These are phyloP conservation scores for Calonectria pauciramosa DNA, from an alignment of 2,329 filamentous ascomycete genomes.

Conservation along the genomic window DNA sequence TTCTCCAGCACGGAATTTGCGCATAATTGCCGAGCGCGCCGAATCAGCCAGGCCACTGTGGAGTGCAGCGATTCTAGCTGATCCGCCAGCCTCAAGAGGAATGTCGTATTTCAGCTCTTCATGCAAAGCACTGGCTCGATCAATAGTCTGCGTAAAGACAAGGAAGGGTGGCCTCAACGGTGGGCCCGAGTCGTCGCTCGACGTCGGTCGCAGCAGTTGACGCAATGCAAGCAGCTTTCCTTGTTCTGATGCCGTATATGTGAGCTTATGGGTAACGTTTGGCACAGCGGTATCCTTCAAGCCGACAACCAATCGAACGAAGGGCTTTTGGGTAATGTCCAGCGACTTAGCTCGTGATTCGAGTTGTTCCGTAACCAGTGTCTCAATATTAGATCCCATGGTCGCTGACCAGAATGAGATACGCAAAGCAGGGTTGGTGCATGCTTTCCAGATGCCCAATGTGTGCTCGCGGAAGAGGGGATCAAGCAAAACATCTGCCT, in stretches of 20 bases:
- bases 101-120: constrained; percentile 96
- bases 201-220: constrained; percentile 85
- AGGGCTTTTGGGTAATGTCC: constrained; percentile 57
- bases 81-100: constrained; percentile 86
- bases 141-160: constrained; percentile 96
- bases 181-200: constrained; percentile 67
- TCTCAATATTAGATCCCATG: constrained; percentile 94
- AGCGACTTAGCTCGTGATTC: constrained; percentile 63
- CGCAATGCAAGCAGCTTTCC: constrained; percentile 94
- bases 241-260: constrained; percentile 92
- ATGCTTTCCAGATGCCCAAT: constrained; percentile 84
- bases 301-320: constrained; percentile 92
- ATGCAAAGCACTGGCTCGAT: constrained; percentile 87
- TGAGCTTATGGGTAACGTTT: constrained; percentile 89
- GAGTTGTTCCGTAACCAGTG: constrained; percentile 79
- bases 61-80: constrained; percentile 87
- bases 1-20: constrained; percentile 89
- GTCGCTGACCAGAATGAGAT: constrained; percentile 95
- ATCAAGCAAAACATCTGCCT: constrained; percentile 95
- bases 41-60: constrained; percentile 87
- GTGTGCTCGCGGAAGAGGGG: constrained; percentile 92
- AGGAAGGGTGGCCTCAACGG: constrained; percentile 88
- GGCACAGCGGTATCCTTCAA: constrained; percentile 96
- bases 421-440: constrained; percentile 77
- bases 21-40: constrained; percentile 85